Evolutionary conservation across 306 rosid genomes (phyloP).

Genomic region (Coriaria nepalensis): DNA sequence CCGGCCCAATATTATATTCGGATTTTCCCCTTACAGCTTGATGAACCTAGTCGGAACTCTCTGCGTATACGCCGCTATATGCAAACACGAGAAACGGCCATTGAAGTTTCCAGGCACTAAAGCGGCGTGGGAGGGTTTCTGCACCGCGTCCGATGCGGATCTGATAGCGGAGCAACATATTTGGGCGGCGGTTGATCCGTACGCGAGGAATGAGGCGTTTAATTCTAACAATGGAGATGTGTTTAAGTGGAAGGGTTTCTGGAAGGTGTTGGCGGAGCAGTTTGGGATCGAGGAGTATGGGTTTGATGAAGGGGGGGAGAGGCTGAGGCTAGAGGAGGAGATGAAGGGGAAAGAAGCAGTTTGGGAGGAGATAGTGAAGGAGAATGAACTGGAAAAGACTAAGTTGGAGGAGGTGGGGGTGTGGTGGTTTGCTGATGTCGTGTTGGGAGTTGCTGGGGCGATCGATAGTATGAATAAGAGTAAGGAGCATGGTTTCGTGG

Average conservation of each 20-base stretch:
- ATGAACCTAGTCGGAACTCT: conserved; percentile 45
- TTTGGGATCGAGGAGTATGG: conserved; percentile 55
- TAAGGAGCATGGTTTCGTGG: conserved; percentile 54
- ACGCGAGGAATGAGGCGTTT: conserved; percentile 48
- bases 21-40: conserved; percentile 59
- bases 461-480: conserved; percentile 49
- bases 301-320: conserved; percentile 26
- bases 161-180: conserved; percentile 70
- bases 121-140: conserved; percentile 36
- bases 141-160: conserved; percentile 47
- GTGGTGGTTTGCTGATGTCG: conserved; percentile 42
- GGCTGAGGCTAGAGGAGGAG: conserved; percentile 22
- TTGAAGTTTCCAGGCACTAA: conserved; percentile 46
- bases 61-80: conserved; percentile 51
- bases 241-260: conserved; percentile 51
- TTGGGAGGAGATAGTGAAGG: conserved; percentile 57
- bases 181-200: conserved; percentile 68
- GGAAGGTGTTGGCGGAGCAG: conserved; percentile 60
- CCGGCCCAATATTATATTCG: conserved; percentile 36
- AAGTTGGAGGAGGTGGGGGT: conserved; percentile 38
- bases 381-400: conserved; percentile 27
- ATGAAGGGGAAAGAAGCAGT: conserved; percentile 42
- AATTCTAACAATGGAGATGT: conserved; percentile 52
- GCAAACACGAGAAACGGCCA: conserved; percentile 47
- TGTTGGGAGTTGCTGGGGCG: background rate